Conservation (phyloP, 2,329 filamentous ascomycete species). For the Talaromyces sp. region DNA sequence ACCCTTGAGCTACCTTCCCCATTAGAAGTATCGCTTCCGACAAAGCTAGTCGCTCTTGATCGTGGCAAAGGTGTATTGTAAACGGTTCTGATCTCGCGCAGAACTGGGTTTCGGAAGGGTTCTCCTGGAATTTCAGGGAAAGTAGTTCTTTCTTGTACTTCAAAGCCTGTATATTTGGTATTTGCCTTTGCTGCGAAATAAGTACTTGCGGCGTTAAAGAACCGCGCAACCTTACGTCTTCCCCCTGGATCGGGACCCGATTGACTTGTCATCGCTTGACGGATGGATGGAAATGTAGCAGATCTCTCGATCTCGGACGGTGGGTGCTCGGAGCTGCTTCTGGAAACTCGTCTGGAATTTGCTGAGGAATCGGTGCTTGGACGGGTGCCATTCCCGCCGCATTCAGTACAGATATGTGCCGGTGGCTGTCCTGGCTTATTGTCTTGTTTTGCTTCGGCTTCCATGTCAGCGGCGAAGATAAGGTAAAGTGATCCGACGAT, state of each 20-base stretch:
- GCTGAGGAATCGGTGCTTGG: neutral
- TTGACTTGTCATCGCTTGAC: constrained; percentile 10
- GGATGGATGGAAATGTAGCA: constrained; percentile 2
- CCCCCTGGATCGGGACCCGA: constrained; percentile 32
- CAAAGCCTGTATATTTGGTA: constrained; percentile 55
- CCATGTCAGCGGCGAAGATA: constrained; percentile 45
- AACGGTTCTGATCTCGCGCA: constrained; percentile 43
- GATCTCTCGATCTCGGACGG: neutral
- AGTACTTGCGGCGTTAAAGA: constrained; percentile 48
- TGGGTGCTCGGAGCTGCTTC: neutral
- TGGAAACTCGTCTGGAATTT: constrained; percentile 1
- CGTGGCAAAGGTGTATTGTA: constrained; percentile 29
- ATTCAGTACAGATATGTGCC: neutral
- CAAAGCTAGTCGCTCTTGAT: constrained; percentile 18
- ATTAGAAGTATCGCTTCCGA: constrained; percentile 17
- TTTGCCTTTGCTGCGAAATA: constrained; percentile 54
- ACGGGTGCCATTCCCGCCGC: neutral
- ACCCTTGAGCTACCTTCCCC: constrained; percentile 17
- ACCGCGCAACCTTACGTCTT: constrained; percentile 48
- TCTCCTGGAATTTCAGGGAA: constrained; percentile 63
- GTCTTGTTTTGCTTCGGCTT: constrained; percentile 25
- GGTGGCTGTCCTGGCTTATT: neutral
- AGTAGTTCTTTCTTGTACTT: constrained; percentile 48
- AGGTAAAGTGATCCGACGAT: constrained; percentile 63
- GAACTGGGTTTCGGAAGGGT: constrained; percentile 44